Base-by-base conservation (phyloP, 768 basidiomycete species). In the Lentinula detonsa region DNA sequence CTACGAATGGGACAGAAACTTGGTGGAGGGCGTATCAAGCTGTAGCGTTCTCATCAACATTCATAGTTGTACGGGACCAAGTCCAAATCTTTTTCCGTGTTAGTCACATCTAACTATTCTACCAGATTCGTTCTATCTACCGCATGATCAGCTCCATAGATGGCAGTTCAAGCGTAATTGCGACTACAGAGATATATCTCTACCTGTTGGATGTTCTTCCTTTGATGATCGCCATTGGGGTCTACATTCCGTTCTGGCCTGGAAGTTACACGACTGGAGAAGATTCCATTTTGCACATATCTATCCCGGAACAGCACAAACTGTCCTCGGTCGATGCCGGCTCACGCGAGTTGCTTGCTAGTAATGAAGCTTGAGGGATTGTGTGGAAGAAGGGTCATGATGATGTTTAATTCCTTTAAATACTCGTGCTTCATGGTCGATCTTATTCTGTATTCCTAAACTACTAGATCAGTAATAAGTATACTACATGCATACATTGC, bases 121-220 rank as follows among this genome's bases (percentile, higher is more conserved):
- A 45, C 15, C 33, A 71, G 71, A 18, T 73, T 21, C 71, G 72
- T 18, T 68, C 68, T 40, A 48, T 70, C 23, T 73, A 73, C 57
- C 73, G 72, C 11, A 65, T 69, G 21, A 56, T 66, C 2, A 71
- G 72, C 57, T 8, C 65, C 31, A 65, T 49, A 3, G 59, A 70
- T 34, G 63, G 65, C 1, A 59, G 62, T 7, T 66, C 65, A 21
- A 63, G 67, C 1, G 69, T 68, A 55, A 58, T 73, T 3, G 1
- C 50, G 1, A 53, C 61, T 10, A 66, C 73, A 54, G 71, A 73
- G 66, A 66, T 50, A 2, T 72, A 69, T 49, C 71, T 73, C 43
- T 72, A 72, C 23, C 57, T 66, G 3, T 66, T 73, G 34, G 71
- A 74, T 50, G 60, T 69, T 1, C 58, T 74, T 6, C 69, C 73